Conservation (phyloP, 305 asterid genomes). For the Rubia tinctorum region DNA sequence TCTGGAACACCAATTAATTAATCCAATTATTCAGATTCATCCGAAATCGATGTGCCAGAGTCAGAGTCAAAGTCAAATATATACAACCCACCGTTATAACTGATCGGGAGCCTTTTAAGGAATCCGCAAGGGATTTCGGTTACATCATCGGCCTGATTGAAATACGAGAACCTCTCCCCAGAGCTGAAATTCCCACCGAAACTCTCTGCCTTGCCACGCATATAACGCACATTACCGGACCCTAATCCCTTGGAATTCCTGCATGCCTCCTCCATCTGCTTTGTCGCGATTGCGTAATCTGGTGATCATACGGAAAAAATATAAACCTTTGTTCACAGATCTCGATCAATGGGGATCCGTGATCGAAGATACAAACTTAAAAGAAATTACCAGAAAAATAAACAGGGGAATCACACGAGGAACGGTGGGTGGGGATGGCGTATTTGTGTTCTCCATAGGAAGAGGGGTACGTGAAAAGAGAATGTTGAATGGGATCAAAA, state of each 20-base stretch:
- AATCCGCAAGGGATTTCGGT: constrained; percentile 74
- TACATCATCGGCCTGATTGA: constrained; percentile 29
- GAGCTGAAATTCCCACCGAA: constrained; percentile 76
- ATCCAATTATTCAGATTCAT: background rate
- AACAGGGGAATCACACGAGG: constrained; percentile 75
- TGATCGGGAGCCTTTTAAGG: constrained; percentile 53
- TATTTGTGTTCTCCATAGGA: constrained; percentile 87
- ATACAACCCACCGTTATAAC: constrained; percentile 40
- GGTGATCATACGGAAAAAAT: constrained; percentile 1
- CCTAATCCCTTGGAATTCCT: constrained; percentile 32
- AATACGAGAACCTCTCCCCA: constrained; percentile 44
- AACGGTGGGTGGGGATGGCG: constrained; percentile 69
- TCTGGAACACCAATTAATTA: constrained; percentile 33
- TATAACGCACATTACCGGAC: constrained; percentile 34
- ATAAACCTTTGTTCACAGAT: constrained; percentile 8
- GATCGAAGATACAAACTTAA: background rate
- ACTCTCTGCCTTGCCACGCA: constrained; percentile 41
- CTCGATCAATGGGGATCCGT: background rate
- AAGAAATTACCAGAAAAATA: constrained; percentile 32
- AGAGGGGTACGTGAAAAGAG: constrained; percentile 64
- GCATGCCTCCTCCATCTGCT: constrained; percentile 38
- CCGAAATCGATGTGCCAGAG: no score
- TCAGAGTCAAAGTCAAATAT: background rate
- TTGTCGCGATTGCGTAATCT: constrained; percentile 54
- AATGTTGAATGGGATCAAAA: constrained; percentile 56